Percentiles rank a stretch among this genome's conserved stretches.
phyloP scores from a whole-genome alignment of 2,329 filamentous ascomycete species.

The Exophiala lecanii-corni region DNA sequence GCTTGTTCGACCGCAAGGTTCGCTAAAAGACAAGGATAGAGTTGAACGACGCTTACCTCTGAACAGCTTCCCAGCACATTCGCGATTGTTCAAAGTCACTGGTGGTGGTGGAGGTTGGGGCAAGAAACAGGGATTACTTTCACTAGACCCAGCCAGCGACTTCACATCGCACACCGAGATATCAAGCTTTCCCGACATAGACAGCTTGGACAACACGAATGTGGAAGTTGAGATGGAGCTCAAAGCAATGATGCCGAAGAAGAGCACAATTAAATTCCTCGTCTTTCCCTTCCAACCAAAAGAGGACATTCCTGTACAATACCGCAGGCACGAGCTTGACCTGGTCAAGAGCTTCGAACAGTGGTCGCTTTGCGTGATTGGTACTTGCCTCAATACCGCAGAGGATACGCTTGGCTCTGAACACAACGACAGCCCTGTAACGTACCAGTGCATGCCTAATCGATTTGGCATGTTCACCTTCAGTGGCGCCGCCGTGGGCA shows the following conservation, averaged over 20 bases:
- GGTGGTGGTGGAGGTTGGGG: conserved; percentile 28
- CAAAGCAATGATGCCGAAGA: conserved; percentile 9
- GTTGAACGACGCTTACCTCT: background rate
- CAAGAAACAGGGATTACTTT: conserved; percentile 25
- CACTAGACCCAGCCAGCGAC: conserved; percentile 21
- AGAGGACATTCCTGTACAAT: too few relatives aligned
- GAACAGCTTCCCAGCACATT: background rate
- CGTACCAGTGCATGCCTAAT: too few relatives aligned
- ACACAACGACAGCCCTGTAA: too few relatives aligned
- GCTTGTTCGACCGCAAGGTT: conserved; percentile 12
- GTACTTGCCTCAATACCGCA: background rate
- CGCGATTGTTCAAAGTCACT: conserved; percentile 23
- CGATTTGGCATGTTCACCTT: conserved; percentile 21
- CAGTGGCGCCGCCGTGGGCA: conserved; percentile 5
- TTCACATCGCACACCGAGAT: conserved; percentile 2
- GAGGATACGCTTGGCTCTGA: too few relatives aligned
- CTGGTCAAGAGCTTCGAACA: too few relatives aligned
- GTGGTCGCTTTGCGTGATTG: background rate
- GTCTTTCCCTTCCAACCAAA: too few relatives aligned
- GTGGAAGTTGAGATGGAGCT: background rate
- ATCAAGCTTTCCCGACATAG: conserved; percentile 13
- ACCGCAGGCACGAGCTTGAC: too few relatives aligned
- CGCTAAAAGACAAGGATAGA: background rate
- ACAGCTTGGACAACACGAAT: background rate
- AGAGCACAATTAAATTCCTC: conserved; percentile 18